Conservation (phyloP, 352 stramenopile genomes). For the Discostella stelligera region DNA sequence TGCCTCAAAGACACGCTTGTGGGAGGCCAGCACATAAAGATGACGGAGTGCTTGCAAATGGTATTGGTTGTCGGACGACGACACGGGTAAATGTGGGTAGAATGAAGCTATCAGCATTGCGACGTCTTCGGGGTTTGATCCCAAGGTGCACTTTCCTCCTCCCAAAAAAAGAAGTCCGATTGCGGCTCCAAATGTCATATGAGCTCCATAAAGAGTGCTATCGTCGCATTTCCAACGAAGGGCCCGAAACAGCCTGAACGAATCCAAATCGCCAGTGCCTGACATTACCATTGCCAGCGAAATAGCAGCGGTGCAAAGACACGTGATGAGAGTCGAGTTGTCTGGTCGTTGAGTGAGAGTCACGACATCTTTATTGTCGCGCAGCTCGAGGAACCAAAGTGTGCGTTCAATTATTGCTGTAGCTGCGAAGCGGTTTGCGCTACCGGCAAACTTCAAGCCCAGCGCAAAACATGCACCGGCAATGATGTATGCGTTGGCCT, state of each 20-base stretch:
- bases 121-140: slow-evolving; percentile 85
- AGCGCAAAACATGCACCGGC: slow-evolving; percentile 93
- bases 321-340: slow-evolving; percentile 90
- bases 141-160: slow-evolving; percentile 90
- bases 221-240: slow-evolving; percentile 83
- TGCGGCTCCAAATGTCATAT: slow-evolving; percentile 92
- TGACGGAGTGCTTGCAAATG: slow-evolving; percentile 88
- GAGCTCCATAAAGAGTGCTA: slow-evolving; percentile 90
- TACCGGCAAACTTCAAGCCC: slow-evolving; percentile 92
- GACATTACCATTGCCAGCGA: slow-evolving; percentile 93
- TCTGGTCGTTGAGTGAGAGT: slow-evolving; percentile 79
- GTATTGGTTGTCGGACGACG: slow-evolving; percentile 93
- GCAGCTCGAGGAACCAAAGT: slow-evolving; percentile 72
- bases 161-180: slow-evolving; percentile 96
- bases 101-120: slow-evolving; percentile 92
- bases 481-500: slow-evolving; percentile 93
- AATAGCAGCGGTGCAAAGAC: slow-evolving; percentile 88
- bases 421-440: slow-evolving; percentile 68
- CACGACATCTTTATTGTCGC: slow-evolving; percentile 76
- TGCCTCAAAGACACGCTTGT: slow-evolving; percentile 75
- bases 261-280: slow-evolving; percentile 92
- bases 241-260: slow-evolving; percentile 88
- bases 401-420: slow-evolving; percentile 68
- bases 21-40: slow-evolving; percentile 85
- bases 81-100: slow-evolving; percentile 90